Evolutionary conservation across 1,284 basidiomycete species (phyloP).

Genomic region (Irpex sp.): DNA sequence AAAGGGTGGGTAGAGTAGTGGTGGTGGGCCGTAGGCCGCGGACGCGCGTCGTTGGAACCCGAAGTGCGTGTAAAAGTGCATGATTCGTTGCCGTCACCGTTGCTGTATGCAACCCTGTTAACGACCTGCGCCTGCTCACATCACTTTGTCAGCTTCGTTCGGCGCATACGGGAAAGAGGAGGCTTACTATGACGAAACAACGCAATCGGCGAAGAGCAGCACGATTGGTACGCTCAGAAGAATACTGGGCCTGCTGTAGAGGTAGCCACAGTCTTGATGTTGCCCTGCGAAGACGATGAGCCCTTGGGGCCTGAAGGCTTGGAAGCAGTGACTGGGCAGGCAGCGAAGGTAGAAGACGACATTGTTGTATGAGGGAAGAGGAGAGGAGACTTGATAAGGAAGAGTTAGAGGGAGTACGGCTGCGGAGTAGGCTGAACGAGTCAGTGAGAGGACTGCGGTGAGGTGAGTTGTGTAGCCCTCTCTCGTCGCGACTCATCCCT

Average conservation of each 20-base stretch:
- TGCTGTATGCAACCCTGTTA: background rate
- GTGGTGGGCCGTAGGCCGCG: background rate
- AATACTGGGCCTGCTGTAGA: slow-evolving; percentile 11
- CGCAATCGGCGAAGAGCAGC: background rate
- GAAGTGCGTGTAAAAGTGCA: background rate
- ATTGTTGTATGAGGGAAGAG: background rate
- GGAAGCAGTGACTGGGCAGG: slow-evolving; percentile 7
- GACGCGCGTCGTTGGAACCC: background rate
- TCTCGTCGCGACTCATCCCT: background rate
- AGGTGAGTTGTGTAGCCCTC: background rate
- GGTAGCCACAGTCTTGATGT: slow-evolving; percentile 4
- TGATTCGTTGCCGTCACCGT: background rate
- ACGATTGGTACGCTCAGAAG: slow-evolving; percentile 4
- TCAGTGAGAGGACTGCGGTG: background rate
- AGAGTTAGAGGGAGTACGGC: background rate
- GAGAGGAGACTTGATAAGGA: background rate
- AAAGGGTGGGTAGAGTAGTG: background rate
- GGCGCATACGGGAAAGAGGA: background rate
- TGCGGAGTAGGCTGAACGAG: background rate
- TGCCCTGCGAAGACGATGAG: slow-evolving; percentile 5
- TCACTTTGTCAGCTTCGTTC: background rate
- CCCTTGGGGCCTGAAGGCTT: slow-evolving; percentile 6
- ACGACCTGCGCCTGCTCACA: background rate
- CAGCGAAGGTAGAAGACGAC: slow-evolving; percentile 2
- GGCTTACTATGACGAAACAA: background rate